Evolutionary conservation across 306 rosid species (phyloP).

Genomic region (Fragaria iinumae): DNA sequence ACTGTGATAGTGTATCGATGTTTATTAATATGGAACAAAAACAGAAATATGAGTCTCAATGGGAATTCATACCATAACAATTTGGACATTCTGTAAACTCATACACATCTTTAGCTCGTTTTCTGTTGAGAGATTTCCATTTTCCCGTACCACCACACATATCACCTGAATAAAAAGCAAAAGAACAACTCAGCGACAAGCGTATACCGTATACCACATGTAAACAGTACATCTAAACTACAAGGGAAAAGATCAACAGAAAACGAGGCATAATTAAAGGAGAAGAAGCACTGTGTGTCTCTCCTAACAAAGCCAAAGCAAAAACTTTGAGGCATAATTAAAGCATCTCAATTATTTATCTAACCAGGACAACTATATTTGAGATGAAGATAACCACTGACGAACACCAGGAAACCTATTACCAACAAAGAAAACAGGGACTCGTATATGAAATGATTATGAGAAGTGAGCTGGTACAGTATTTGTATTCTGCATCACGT

Average conservation of each 20-base stretch:
- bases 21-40: not conserved
- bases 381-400: not conserved
- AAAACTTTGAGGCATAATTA: not conserved
- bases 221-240: not conserved
- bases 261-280: too few relatives aligned
- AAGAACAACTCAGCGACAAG: slow-evolving; percentile 26
- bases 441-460: not conserved
- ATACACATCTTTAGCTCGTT: slow-evolving; percentile 89
- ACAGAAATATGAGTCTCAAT: not conserved
- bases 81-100: slow-evolving; percentile 96
- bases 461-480: not conserved
- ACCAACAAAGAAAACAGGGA: not conserved
- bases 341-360: not conserved
- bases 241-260: not conserved
- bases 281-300: not conserved
- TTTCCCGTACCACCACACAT: slow-evolving; percentile 99
- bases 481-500: too few relatives aligned
- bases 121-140: slow-evolving; percentile 97
- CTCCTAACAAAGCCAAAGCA: not conserved
- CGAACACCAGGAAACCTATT: not conserved
- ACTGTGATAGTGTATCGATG: not conserved
- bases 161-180: slow-evolving; percentile 70
- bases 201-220: not conserved
- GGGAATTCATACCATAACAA: slow-evolving; percentile 68
- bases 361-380: not conserved